Evolutionary conservation across 352 stramenopile species (phyloP).

Genomic region (Phytophthora aleatoria): DNA sequence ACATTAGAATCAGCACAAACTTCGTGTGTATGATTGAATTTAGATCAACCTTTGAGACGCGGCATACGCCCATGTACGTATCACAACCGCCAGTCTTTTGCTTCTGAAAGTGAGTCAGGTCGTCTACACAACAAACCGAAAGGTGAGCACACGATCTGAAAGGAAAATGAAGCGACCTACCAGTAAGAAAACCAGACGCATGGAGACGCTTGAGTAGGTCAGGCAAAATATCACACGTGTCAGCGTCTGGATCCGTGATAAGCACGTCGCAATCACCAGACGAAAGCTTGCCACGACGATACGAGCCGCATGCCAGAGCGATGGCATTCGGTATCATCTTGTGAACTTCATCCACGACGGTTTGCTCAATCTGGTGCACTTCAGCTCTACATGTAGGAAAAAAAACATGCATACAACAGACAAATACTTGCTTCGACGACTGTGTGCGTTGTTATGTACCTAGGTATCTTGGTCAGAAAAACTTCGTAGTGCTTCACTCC

Average conservation of each 20-base stretch:
- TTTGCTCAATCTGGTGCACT: slow-evolving; percentile 75
- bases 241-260: slow-evolving; percentile 71
- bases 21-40: neutral
- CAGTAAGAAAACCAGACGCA: slow-evolving; percentile 66
- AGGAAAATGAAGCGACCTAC: slow-evolving; percentile 20
- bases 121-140: slow-evolving; percentile 43
- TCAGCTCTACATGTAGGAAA: slow-evolving; percentile 45
- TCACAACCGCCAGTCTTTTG: slow-evolving; percentile 63
- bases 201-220: slow-evolving; percentile 71
- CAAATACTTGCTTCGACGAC: neutral
- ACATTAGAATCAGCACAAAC: slow-evolving; percentile 2
- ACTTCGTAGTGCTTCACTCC: slow-evolving; percentile 83
- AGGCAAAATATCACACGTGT: slow-evolving; percentile 73
- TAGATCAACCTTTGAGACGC: slow-evolving; percentile 49
- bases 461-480: slow-evolving; percentile 80
- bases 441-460: slow-evolving; percentile 15
- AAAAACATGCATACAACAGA: neutral
- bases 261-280: slow-evolving; percentile 85
- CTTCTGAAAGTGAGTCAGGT: slow-evolving; percentile 68
- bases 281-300: slow-evolving; percentile 69
- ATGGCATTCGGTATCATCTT: slow-evolving; percentile 64
- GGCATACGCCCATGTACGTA: slow-evolving; percentile 90
- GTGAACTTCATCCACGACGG: slow-evolving; percentile 72
- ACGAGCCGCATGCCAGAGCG: slow-evolving; percentile 75
- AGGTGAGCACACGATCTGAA: neutral